These are phyloP conservation scores for Lactarius sanguifluus DNA, from an alignment of 768 basidiomycete species.

Conservation along the genomic window DNA sequence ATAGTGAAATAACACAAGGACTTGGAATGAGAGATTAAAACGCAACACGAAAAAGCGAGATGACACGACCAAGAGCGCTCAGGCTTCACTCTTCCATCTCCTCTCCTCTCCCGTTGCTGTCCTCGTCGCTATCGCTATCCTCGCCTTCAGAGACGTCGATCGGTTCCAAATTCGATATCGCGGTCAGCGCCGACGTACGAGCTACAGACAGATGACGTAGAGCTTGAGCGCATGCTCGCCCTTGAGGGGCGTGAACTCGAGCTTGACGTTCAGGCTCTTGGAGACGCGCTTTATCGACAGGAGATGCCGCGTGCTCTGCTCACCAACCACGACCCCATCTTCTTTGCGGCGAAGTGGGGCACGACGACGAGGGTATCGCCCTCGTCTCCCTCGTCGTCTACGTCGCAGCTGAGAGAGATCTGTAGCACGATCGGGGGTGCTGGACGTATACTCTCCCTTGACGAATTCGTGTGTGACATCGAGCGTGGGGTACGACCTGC, in stretches of 20 bases:
- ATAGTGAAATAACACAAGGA: conserved; percentile 1
- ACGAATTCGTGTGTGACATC: conserved; percentile 88
- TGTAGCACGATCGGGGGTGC: conserved; percentile 76
- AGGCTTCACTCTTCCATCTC: conserved; percentile 37
- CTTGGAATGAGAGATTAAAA: not conserved
- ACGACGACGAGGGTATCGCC: conserved; percentile 86
- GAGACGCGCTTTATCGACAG: conserved; percentile 83
- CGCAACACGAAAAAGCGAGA: not conserved
- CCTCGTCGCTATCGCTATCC: conserved; percentile 73
- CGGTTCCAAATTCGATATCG: conserved; percentile 76
- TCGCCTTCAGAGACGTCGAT: conserved; percentile 91
- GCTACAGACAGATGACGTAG: conserved; percentile 90
- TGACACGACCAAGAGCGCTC: too few relatives aligned
- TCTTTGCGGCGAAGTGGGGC: conserved; percentile 87
- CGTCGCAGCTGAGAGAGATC: conserved; percentile 78
- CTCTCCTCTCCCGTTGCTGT: conserved; percentile 52
- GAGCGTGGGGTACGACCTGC: conserved; percentile 91
- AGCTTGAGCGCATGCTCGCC: conserved; percentile 81
- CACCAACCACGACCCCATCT: conserved; percentile 91
- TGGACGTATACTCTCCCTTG: conserved; percentile 83
- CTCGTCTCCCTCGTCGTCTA: conserved; percentile 55
- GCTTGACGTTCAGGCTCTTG: conserved; percentile 71
- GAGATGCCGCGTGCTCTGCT: conserved; percentile 73
- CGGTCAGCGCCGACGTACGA: conserved; percentile 91
- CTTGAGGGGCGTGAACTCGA: conserved; percentile 86